Percentiles rank a stretch among this genome's conserved stretches.
Conservation (phyloP, 176 grass and related monocot species). For the Oryza longistaminata region DNA sequence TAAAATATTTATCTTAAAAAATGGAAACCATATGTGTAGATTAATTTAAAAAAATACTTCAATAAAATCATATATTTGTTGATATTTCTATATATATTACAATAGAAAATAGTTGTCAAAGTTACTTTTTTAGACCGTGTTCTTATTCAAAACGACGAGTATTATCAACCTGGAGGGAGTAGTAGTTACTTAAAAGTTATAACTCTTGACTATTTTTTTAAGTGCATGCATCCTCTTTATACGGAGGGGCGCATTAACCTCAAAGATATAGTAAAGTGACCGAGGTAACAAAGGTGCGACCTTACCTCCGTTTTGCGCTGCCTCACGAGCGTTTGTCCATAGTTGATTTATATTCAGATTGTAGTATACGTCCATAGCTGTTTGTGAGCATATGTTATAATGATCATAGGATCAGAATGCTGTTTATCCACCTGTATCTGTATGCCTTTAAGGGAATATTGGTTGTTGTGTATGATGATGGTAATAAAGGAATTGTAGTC, state of each 20-base stretch:
- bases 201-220: too few relatives aligned
- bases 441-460: neutral
- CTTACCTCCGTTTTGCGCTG: neutral
- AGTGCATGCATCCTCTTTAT: too few relatives aligned
- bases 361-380: neutral
- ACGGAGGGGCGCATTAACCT: neutral
- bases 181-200: too few relatives aligned
- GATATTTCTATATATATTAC: too few relatives aligned
- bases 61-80: too few relatives aligned
- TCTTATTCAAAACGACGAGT: too few relatives aligned
- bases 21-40: too few relatives aligned
- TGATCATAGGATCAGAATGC: constrained; percentile 31
- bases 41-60: too few relatives aligned
- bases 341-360: constrained; percentile 30
- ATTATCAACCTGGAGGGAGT: too few relatives aligned
- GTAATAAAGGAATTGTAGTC: neutral
- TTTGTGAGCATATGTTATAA: constrained; percentile 18
- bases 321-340: constrained; percentile 1
- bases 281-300: neutral
- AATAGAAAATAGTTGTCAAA: too few relatives aligned
- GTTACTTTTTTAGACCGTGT: too few relatives aligned
- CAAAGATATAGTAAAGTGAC: neutral
- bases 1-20: too few relatives aligned
- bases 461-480: constrained; percentile 15
- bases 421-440: neutral